Evolutionary conservation across 129 eudicot genomes (phyloP).

Genomic region (Tagetes erecta): DNA sequence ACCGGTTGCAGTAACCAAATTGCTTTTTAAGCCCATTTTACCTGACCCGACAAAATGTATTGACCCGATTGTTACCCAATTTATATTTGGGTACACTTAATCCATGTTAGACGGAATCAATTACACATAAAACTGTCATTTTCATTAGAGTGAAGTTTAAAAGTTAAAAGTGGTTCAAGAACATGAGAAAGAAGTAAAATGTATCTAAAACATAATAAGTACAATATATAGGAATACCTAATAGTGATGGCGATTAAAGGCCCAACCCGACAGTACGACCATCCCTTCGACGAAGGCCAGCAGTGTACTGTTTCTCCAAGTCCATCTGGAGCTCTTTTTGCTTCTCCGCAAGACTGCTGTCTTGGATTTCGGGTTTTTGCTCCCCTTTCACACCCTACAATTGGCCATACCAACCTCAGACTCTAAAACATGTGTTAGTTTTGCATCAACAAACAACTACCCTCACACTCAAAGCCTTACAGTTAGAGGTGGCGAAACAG

Average conservation of each 20-base stretch:
- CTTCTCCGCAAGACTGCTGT: slow-evolving; percentile 45
- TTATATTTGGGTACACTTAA: no score
- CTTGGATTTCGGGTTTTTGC: slow-evolving; percentile 44
- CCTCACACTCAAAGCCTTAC: not conserved
- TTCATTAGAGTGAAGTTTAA: not conserved
- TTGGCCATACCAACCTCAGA: slow-evolving; percentile 98
- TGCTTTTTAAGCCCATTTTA: no score
- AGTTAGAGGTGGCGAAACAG: not conserved
- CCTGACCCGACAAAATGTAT: no score
- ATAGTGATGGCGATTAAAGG: slow-evolving; percentile 42
- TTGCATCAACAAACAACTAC: not conserved
- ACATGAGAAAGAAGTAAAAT: slow-evolving; percentile 13
- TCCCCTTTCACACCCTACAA: slow-evolving; percentile 99
- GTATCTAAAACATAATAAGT: slow-evolving; percentile 20
- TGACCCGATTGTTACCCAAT: no score
- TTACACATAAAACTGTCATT: no score
- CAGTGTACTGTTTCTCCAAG: slow-evolving; percentile 87
- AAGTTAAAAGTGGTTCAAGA: slow-evolving; percentile 9
- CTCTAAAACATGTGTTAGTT: slow-evolving; percentile 60
- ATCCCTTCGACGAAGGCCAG: slow-evolving; percentile 92
- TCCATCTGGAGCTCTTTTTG: slow-evolving; percentile 75
- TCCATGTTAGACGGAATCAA: no score
- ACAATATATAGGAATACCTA: slow-evolving; percentile 30
- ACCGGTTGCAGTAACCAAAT: no score
- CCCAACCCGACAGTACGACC: slow-evolving; percentile 99